Percentiles rank a stretch among this genome's conserved stretches.
These are phyloP conservation scores for Trypanosoma caninum DNA, from an alignment of 208 protist species.

Conservation along the genomic window DNA sequence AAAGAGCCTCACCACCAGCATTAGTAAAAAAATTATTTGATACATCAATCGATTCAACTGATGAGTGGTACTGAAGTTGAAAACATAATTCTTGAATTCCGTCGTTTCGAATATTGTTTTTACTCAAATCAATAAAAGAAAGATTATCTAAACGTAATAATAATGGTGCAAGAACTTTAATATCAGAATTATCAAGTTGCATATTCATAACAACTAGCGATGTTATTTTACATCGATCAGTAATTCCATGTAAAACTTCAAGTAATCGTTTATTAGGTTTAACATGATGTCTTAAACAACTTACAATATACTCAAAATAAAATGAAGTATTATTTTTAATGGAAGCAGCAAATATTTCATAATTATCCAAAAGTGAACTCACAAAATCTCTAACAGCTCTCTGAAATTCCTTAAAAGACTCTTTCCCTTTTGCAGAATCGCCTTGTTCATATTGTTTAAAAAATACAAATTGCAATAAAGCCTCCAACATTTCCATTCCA, in stretches of 20 bases:
- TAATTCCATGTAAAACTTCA: slow-evolving; percentile 13
- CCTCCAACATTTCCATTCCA: slow-evolving; percentile 48
- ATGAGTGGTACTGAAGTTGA: slow-evolving; percentile 36
- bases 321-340: slow-evolving; percentile 35
- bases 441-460: slow-evolving; percentile 48
- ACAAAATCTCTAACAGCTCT: slow-evolving; percentile 29
- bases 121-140: slow-evolving; percentile 44
- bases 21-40: slow-evolving; percentile 59
- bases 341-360: slow-evolving; percentile 23
- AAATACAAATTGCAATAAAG: slow-evolving; percentile 53
- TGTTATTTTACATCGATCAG: slow-evolving; percentile 12
- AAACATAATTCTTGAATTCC: slow-evolving; percentile 23
- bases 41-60: slow-evolving; percentile 43
- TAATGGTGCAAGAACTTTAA: slow-evolving; percentile 33
- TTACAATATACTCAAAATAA: slow-evolving; percentile 52
- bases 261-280: slow-evolving; percentile 48
- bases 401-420: slow-evolving; percentile 36
- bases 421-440: background rate
- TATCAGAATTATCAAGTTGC: slow-evolving; percentile 40
- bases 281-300: slow-evolving; percentile 38
- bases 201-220: slow-evolving; percentile 31
- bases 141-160: slow-evolving; percentile 53
- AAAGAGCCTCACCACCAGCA: slow-evolving; percentile 23
- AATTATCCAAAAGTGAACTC: slow-evolving; percentile 27
- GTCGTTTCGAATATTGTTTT: slow-evolving; percentile 51